Evolutionary conservation across 352 stramenopile species (phyloP).

Genomic region (Blastocystis sp.): DNA sequence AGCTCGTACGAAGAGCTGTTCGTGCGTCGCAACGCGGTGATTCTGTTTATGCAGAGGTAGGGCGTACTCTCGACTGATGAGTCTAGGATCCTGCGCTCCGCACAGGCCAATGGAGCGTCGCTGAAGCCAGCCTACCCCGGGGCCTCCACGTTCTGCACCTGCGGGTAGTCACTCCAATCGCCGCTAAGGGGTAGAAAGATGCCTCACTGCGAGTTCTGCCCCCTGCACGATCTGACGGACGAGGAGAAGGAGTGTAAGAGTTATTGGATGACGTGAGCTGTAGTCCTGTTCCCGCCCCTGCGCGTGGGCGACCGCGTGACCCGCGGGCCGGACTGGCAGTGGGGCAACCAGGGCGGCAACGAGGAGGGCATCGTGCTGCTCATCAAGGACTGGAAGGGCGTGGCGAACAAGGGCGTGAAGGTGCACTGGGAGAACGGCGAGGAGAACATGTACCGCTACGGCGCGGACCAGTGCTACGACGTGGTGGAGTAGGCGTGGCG

Average conservation of each 20-base stretch:
- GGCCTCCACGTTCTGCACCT: constrained; percentile 63
- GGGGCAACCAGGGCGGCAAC: constrained; percentile 34
- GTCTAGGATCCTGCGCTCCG: constrained; percentile 54
- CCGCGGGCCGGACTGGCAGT: constrained; percentile 66
- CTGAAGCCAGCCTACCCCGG: constrained; percentile 59
- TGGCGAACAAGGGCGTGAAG: constrained; percentile 45
- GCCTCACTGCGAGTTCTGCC: constrained; percentile 66
- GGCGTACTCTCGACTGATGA: neutral
- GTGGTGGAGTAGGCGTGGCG: constrained; percentile 33
- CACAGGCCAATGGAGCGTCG: constrained; percentile 56
- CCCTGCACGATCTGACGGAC: constrained; percentile 58
- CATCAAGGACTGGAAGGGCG: constrained; percentile 67
- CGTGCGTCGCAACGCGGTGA: constrained; percentile 58
- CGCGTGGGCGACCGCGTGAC: constrained; percentile 30
- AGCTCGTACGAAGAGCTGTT: constrained; percentile 67
- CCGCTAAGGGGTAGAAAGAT: constrained; percentile 16
- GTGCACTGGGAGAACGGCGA: constrained; percentile 64
- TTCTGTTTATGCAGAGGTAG: constrained; percentile 68
- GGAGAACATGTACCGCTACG: constrained; percentile 68
- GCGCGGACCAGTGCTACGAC: constrained; percentile 61
- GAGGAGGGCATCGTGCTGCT: constrained; percentile 37
- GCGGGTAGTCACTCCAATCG: constrained; percentile 4
- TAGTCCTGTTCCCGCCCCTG: constrained; percentile 64
- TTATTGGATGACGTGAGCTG: neutral
- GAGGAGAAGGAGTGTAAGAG: constrained; percentile 60